A percentile compares a stretch with the other conserved stretches of the same genome.
Evolutionary conservation across 2,329 filamentous ascomycete genomes (phyloP).

Genomic region (Epichloe coenophiala): DNA sequence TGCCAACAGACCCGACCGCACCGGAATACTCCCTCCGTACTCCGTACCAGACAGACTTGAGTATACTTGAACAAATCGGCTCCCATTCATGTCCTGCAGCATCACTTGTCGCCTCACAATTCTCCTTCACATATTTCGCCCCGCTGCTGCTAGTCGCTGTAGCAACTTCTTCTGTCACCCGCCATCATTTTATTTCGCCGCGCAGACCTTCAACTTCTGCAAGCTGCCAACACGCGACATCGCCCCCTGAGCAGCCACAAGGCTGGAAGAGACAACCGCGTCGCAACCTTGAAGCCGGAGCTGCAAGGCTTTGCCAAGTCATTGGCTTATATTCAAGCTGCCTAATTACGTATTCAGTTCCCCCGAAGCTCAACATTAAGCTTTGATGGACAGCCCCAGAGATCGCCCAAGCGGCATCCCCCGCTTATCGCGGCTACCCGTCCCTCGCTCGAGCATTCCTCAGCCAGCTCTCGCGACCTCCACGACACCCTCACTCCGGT

Average conservation of each 20-base stretch:
- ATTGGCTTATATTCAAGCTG: too few species aligned
- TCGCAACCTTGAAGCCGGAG: neutral
- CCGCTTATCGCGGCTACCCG: constrained; percentile 25
- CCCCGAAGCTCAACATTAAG: too few species aligned
- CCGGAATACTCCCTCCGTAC: too few species aligned
- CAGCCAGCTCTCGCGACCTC: constrained; percentile 16
- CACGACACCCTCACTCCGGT: constrained; percentile 7
- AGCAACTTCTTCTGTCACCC: neutral
- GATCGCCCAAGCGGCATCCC: constrained; percentile 24
- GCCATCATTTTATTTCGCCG: neutral
- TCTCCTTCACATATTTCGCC: neutral
- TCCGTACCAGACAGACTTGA: neutral
- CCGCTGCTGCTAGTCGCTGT: neutral
- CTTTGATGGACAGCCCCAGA: constrained; percentile 17
- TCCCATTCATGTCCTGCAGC: neutral
- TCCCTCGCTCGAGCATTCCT: constrained; percentile 20
- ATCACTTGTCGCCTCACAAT: neutral
- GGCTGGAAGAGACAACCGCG: neutral
- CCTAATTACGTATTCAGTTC: neutral
- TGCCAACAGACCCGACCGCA: neutral
- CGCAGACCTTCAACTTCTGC: neutral
- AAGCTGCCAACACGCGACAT: neutral
- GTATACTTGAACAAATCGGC: neutral
- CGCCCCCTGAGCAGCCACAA: neutral
- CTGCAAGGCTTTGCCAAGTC: neutral